Base-by-base conservation (phyloP, 805 yeast species). In the Ogataea paradorogensis region DNA sequence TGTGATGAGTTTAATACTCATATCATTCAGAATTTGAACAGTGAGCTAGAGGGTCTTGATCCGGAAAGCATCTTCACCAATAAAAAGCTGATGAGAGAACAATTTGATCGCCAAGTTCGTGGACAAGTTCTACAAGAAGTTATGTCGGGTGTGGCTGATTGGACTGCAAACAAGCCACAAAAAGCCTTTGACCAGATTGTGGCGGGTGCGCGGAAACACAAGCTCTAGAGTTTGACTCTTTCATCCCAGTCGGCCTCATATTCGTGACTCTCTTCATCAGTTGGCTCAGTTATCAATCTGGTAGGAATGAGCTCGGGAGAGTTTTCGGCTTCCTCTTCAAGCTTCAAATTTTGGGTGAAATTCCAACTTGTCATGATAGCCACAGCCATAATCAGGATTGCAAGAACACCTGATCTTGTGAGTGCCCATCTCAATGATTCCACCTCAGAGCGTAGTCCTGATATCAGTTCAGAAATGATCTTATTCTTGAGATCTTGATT, bases 401-500 rank as follows among this genome's bases (percentile, higher is more conserved):
- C 86, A 30, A 85, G 69, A 24, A 93, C 67, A 8, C 97, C 97
- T 59, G 93, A 76, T 41, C 96, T 71, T 1, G 96, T 89, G 31
- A 91, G 78, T 55, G 87, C 88, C 99, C 99, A 91, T 52, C 98
- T 72, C 45, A 91, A 70, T 43, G 82, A 78, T 63, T 91, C 99
- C 42, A 88, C 85, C 41, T 88, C 93, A 0, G 93, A 82, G 56
- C 87, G 78, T 58, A 89, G 75, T 7, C 86, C 93, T 24, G 93
- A 80, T 45, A 81, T 78, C 50, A 93, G 72, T 50, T 84, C 84
- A 4, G 93, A 84, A 16, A 85, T 78, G 43, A 91, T 90, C 50
- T 87, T 81, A 63, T 88, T 89, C 50, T 84, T 81, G 32, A 91
- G 73, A 54, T 85, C 95, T 55, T 87, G 95, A 38, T 89, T 78